Base-by-base conservation (phyloP, 1,284 basidiomycete species). In the Mycosarcoma mackinlayi region DNA sequence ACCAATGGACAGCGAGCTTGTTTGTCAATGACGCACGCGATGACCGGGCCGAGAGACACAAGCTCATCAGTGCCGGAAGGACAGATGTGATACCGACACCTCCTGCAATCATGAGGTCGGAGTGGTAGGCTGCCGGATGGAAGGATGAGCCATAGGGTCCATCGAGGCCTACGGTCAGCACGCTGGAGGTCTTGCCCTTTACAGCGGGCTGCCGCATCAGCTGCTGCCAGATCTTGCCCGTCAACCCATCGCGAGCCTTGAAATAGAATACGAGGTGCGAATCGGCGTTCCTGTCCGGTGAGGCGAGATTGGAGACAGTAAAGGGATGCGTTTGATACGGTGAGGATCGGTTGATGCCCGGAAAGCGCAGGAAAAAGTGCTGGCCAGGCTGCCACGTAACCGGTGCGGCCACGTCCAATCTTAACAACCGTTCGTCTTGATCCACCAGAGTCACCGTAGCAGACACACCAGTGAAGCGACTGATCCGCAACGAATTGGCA, bases 351-450 rank as follows among this genome's bases (percentile, higher is more conserved):
- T 57, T 64, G 37, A 79, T 19, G 0, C 58, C 52, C 0, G 79
- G 78, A 39, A 81, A 78, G 31, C 77, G 72, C 14, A 81, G 19
- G 47, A 72, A 80, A 34, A 81, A 68, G 41, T 80, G 76, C 37
- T 79, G 77, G 1, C 77, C 79, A 0, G 76, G 51, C 16, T 24
- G 27, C 79, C 79, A 81, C 14, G 58, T 42, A 0, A 76, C 55
- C 1, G 61, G 64, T 0, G 79, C 79, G 13, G 28, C 33, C 21
- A 74, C 24, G 18, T 70, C 63, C 6, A 77, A 37, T 30, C 51
- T 68, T 13, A 76, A 27, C 52, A 76, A 19, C 21, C 23, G 24
- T 19, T 54, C 71, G 18, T 67, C 56, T n/a, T 52, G 52, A 9
- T 71, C 72, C 11, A 65, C 41, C 31, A 62, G 6, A n/a, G 54